Evolutionary conservation across 306 rosid genomes (phyloP).

Genomic region (Quercus engelmannii): DNA sequence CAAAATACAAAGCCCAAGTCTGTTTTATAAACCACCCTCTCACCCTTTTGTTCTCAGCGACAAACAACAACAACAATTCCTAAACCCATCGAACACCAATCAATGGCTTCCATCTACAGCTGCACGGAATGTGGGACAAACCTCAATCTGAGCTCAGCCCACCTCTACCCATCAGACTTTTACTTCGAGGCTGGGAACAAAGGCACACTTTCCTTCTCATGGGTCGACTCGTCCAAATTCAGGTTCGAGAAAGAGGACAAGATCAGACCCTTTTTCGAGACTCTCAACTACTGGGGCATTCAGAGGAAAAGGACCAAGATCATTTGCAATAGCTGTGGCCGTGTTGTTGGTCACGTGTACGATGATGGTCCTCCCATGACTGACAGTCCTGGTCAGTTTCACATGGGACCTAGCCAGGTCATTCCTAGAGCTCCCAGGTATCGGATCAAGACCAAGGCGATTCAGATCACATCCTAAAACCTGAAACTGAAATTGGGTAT

Average conservation of each 20-base stretch:
- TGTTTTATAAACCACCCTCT: background rate
- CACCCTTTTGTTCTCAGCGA: too few relatives aligned
- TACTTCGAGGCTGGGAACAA: conserved; percentile 94
- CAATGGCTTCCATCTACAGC: conserved; percentile 64
- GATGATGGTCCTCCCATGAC: conserved; percentile 87
- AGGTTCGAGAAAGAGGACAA: conserved; percentile 74
- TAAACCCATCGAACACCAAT: background rate
- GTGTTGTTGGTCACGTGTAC: conserved; percentile 63
- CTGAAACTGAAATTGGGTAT: conserved; percentile 11
- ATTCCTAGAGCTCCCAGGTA: conserved; percentile 76
- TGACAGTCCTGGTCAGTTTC: conserved; percentile 63
- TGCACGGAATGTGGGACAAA: conserved; percentile 63
- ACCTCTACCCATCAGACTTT: conserved; percentile 58
- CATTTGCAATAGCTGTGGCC: conserved; percentile 51
- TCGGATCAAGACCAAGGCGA: conserved; percentile 76
- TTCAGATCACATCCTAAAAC: conserved; percentile 42
- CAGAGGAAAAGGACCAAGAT: conserved; percentile 86
- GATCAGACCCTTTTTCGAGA: conserved; percentile 78
- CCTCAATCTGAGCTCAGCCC: conserved; percentile 49
- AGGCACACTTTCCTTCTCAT: conserved; percentile 64
- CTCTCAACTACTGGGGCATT: conserved; percentile 82
- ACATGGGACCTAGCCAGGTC: conserved; percentile 92
- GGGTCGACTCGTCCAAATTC: conserved; percentile 62
- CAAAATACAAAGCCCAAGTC: too few relatives aligned
- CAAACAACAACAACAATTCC: background rate